These are phyloP conservation scores for Leccinum aurantiacum DNA, from an alignment of 768 basidiomycete species.

Conservation along the genomic window DNA sequence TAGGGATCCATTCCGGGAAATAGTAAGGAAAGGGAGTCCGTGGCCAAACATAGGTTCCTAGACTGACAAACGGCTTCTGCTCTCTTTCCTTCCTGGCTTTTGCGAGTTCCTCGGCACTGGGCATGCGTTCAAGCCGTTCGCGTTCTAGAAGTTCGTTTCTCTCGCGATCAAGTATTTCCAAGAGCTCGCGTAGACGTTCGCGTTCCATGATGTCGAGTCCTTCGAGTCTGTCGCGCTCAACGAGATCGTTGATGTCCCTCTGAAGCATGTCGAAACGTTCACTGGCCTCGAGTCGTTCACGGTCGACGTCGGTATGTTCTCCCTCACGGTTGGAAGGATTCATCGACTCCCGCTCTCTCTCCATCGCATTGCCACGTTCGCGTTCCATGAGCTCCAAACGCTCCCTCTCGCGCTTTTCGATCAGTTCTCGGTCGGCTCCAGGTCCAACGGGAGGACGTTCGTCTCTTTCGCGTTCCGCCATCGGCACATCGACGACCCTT, in stretches of 20 bases:
- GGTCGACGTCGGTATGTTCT: slow-evolving; percentile 25
- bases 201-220: slow-evolving; percentile 31
- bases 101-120: slow-evolving; percentile 34
- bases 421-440: slow-evolving; percentile 22
- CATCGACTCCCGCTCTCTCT: slow-evolving; percentile 21
- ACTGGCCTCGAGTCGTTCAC: slow-evolving; percentile 25
- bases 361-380: slow-evolving; percentile 14
- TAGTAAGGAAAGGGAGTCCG: slow-evolving; percentile 35
- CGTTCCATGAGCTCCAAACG: slow-evolving; percentile 26
- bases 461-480: slow-evolving; percentile 24
- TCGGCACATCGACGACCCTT: slow-evolving; percentile 14
- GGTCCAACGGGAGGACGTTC: slow-evolving; percentile 20
- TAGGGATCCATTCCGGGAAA: slow-evolving; percentile 35
- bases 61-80: slow-evolving; percentile 30
- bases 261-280: slow-evolving; percentile 34
- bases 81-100: slow-evolving; percentile 31
- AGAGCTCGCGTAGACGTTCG: slow-evolving; percentile 32
- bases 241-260: slow-evolving; percentile 33
- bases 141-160: slow-evolving; percentile 32
- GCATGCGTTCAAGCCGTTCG: slow-evolving; percentile 33
- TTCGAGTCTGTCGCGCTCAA: slow-evolving; percentile 31
- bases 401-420: slow-evolving; percentile 31
- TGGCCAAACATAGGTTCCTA: slow-evolving; percentile 33
- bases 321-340: slow-evolving; percentile 18
- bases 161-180: slow-evolving; percentile 32